Evolutionary conservation across 805 yeast genomes (phyloP).

Genomic region (Metschnikowia kunwiensis): DNA sequence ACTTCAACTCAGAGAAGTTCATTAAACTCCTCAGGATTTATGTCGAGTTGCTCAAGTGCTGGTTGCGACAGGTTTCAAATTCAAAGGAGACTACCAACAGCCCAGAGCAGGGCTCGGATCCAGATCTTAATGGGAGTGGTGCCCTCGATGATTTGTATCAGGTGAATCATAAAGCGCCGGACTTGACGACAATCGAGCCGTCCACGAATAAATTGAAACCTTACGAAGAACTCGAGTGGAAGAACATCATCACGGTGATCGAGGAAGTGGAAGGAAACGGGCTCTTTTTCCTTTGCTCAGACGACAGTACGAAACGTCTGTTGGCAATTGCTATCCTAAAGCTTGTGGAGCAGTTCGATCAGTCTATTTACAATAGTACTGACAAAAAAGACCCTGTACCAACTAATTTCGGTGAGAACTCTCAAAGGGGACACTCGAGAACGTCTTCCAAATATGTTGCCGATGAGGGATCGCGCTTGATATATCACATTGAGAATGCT

Average conservation of each 20-base stretch:
- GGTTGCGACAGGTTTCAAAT: slow-evolving; percentile 66
- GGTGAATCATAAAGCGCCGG: slow-evolving; percentile 42
- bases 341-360: slow-evolving; percentile 84
- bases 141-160: slow-evolving; percentile 43
- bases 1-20: slow-evolving; percentile 60
- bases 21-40: slow-evolving; percentile 62
- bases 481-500: slow-evolving; percentile 68
- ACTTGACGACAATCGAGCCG: slow-evolving; percentile 22
- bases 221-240: slow-evolving; percentile 69
- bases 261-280: slow-evolving; percentile 98
- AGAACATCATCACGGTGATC: slow-evolving; percentile 74
- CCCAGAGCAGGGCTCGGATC: slow-evolving; percentile 15
- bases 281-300: slow-evolving; percentile 83
- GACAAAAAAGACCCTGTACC: slow-evolving; percentile 22
- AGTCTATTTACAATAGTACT: slow-evolving; percentile 60
- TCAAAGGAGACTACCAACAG: slow-evolving; percentile 24
- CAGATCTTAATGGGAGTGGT: slow-evolving; percentile 36
- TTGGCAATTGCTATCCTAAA: slow-evolving; percentile 72
- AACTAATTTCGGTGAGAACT: slow-evolving; percentile 21
- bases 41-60: slow-evolving; percentile 73
- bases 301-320: slow-evolving; percentile 71
- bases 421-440: slow-evolving; percentile 44
- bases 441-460: slow-evolving; percentile 72
- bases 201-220: slow-evolving; percentile 23
- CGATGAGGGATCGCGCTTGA: slow-evolving; percentile 70